These are phyloP conservation scores for Dendryphion nanum DNA, from an alignment of 2,329 filamentous ascomycete species.

Conservation along the genomic window DNA sequence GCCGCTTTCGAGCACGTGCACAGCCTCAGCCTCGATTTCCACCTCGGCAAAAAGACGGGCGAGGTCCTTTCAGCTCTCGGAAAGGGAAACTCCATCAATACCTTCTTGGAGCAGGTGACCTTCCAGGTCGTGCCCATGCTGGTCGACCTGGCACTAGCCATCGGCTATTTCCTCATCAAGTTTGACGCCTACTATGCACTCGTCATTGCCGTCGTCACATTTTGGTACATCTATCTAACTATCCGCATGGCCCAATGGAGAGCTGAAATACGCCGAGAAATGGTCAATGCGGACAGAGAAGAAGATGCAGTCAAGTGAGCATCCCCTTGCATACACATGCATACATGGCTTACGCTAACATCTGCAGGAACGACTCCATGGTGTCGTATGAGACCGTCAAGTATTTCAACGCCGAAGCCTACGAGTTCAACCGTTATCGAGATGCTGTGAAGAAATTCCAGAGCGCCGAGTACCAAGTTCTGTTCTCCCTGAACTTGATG, in stretches of 20 bases:
- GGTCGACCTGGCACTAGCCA: slow-evolving; percentile 80
- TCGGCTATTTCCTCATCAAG: slow-evolving; percentile 72
- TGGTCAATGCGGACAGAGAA: slow-evolving; percentile 92
- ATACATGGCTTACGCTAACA: slow-evolving; percentile 18
- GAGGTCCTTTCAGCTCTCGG: slow-evolving; percentile 94
- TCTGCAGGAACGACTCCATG: slow-evolving; percentile 80
- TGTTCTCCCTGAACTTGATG: slow-evolving; percentile 57
- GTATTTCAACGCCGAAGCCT: slow-evolving; percentile 61
- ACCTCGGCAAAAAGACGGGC: slow-evolving; percentile 92
- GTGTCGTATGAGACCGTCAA: slow-evolving; percentile 88
- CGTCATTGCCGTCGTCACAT: slow-evolving; percentile 85
- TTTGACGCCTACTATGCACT: slow-evolving; percentile 91
- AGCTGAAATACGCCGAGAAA: slow-evolving; percentile 84
- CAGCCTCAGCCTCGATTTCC: slow-evolving; percentile 90
- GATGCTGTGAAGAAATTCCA: slow-evolving; percentile 58
- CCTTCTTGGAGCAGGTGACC: slow-evolving; percentile 92
- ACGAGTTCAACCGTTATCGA: slow-evolving; percentile 59
- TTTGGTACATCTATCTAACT: slow-evolving; percentile 95
- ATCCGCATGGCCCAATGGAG: slow-evolving; percentile 94
- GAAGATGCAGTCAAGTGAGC: slow-evolving; percentile 88
- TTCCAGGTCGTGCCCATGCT: slow-evolving; percentile 96
- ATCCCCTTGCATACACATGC: neutral
- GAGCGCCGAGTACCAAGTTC: slow-evolving; percentile 56
- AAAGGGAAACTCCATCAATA: slow-evolving; percentile 94
- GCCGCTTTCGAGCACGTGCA: slow-evolving; percentile 98